These are phyloP conservation scores for Suillus plorans DNA, from an alignment of 768 basidiomycete species.

Conservation along the genomic window DNA sequence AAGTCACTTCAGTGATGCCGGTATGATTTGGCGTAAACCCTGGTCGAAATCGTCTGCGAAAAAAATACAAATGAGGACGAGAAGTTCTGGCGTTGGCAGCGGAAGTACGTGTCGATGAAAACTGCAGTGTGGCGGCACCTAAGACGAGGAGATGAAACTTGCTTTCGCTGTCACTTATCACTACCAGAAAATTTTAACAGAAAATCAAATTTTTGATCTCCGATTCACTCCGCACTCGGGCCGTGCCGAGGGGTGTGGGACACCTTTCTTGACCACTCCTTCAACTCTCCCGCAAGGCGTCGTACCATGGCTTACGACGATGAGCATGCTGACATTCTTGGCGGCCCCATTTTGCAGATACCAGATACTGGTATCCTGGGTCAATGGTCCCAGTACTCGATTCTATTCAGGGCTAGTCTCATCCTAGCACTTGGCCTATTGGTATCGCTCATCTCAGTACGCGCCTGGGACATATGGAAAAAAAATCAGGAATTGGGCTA, in stretches of 20 bases:
- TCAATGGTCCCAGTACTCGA: conserved; percentile 36
- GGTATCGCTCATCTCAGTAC: conserved; percentile 34
- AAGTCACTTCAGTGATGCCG: background rate
- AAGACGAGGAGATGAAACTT: background rate
- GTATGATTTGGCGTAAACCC: background rate
- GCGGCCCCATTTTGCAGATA: conserved; percentile 48
- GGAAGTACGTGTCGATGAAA: background rate
- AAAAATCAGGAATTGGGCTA: conserved; percentile 64
- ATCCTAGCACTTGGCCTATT: conserved; percentile 34
- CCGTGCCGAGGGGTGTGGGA: conserved; percentile 18
- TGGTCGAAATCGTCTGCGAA: background rate
- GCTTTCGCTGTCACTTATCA: background rate
- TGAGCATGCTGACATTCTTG: conserved; percentile 74
- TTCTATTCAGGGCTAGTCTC: conserved; percentile 36
- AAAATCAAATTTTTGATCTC: conserved; percentile 15
- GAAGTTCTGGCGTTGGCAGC: background rate
- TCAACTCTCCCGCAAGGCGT: conserved; percentile 20
- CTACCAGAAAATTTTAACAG: background rate
- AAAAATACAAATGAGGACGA: background rate
- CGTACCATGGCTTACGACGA: conserved; percentile 49
- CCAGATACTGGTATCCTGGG: conserved; percentile 27
- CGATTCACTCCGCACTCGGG: conserved; percentile 13
- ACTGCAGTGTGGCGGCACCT: background rate
- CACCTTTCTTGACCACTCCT: conserved; percentile 19
- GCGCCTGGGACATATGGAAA: conserved; percentile 46